Evolutionary conservation across 2,329 filamentous ascomycete genomes (phyloP), one percentile per base, ranked within the genome.

Genomic region (Niveomyces coronatus): DNA sequence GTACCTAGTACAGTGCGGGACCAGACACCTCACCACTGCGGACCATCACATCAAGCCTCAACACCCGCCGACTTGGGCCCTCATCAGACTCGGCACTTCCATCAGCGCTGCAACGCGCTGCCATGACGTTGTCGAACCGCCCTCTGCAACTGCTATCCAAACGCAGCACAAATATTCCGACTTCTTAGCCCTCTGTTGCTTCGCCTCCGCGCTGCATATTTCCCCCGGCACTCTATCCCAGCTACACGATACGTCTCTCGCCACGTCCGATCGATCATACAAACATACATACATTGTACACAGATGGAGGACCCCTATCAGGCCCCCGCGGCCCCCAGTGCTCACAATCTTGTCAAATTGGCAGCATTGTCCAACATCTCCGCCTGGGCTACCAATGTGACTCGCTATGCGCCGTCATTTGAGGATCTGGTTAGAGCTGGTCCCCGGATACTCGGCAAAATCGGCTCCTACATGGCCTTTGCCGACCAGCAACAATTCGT

Each of bases 381-480:
- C 15, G 56, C 61, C 39, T 77, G 74, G 73, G 68, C 68, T 5
- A 65, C 71, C 43, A 76, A 77, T 56, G 62, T 74, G 43, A 70
- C 74, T 30, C 68, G 69, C 47, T 71, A 74, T 56, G 65, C 73
- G 32, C 79, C 81, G 3, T 78, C 78, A 9, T 60, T 83, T 14
- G 76, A 75, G 54, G 80, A 85, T 50, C 62, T 88, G 33, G 68
- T 85, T 45, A 68, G 76, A 57, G 80, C 75, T 14, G 72, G 82
- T 4, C 82, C 82, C 35, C 71, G 82, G 42, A 76, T 87, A 53
- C 70, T 84, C 22, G 77, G 72, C 57, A 79, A 75, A 54, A 67
- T 82, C 26, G 76, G 79, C 35, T 75, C 72, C n/a, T 72, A 81
- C 48, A 68, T 77, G 40, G 63, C 71, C 24, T 58, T 74, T 23